Percentiles rank a stretch among this genome's conserved stretches.
Evolutionary conservation across 805 yeast species (phyloP).

Genomic region (Hanseniaspora vineae): DNA sequence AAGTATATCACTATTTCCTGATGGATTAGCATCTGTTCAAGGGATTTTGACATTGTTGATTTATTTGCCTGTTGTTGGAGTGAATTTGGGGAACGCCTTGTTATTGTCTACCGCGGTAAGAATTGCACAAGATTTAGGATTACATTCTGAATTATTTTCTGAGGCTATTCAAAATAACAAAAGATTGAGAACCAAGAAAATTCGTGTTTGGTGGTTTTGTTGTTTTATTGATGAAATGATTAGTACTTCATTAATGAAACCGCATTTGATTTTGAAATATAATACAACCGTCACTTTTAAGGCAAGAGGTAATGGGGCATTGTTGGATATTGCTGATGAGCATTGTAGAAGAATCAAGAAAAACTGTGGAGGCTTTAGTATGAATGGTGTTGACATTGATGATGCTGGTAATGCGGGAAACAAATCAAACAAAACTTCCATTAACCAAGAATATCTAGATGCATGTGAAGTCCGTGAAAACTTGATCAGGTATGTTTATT

Average conservation of each 20-base stretch:
- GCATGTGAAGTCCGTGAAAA: too few relatives aligned
- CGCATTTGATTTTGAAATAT: constrained; percentile 8
- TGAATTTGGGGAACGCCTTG: constrained; percentile 5
- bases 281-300: constrained; percentile 6
- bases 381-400: too few relatives aligned
- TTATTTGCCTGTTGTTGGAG: constrained; percentile 5
- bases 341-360: constrained; percentile 2
- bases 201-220: constrained; percentile 9
- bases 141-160: constrained; percentile 8
- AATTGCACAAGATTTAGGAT: constrained; percentile 9
- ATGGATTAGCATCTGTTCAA: constrained; percentile 9
- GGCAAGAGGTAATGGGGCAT: constrained; percentile 1
- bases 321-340: constrained; percentile 1
- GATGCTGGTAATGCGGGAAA: too few relatives aligned
- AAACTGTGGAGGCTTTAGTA: background rate
- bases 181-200: constrained; percentile 4
- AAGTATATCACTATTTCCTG: constrained; percentile 7
- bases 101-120: constrained; percentile 10
- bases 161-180: constrained; percentile 4
- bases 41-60: constrained; percentile 6
- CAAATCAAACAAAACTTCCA: too few relatives aligned
- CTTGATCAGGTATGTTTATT: background rate
- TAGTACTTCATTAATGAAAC: constrained; percentile 4
- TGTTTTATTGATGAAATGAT: constrained; percentile 7
- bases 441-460: too few relatives aligned